phyloP scores from a whole-genome alignment of 495 filamentous ascomycete genomes.

The Hyaloscypha variabilis region DNA sequence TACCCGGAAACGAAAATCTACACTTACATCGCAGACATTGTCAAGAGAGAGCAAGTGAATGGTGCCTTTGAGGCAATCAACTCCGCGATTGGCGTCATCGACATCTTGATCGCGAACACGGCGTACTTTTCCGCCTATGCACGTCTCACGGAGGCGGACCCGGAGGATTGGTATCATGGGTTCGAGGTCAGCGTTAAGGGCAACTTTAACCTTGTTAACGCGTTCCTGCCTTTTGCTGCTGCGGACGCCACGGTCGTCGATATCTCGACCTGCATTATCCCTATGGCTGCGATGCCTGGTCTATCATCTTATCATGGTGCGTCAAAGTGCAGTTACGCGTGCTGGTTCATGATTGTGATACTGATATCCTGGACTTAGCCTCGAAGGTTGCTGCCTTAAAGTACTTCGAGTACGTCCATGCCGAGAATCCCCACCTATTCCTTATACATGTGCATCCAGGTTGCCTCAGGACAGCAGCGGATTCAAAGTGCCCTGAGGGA shows the following conservation, averaged over 20 bases:
- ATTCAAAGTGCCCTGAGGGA: too few relatives aligned
- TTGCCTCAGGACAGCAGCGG: too few relatives aligned
- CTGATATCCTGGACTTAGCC: too few relatives aligned
- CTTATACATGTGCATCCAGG: too few relatives aligned
- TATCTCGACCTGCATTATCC: neutral
- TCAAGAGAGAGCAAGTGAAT: slow-evolving; percentile 31
- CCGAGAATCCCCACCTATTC: too few relatives aligned
- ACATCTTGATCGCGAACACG: neutral
- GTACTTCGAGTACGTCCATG: too few relatives aligned
- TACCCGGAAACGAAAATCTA: slow-evolving; percentile 30
- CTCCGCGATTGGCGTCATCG: slow-evolving; percentile 26
- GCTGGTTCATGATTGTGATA: too few relatives aligned
- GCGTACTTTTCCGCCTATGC: neutral
- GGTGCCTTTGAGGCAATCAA: slow-evolving; percentile 36
- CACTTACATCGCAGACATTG: slow-evolving; percentile 34
- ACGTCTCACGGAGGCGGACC: neutral
- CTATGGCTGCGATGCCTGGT: too few relatives aligned
- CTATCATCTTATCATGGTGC: too few relatives aligned
- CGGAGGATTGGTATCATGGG: slow-evolving; percentile 4
- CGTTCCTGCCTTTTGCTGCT: neutral
- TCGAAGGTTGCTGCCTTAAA: too few relatives aligned
- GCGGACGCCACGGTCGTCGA: neutral
- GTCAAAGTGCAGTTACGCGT: too few relatives aligned
- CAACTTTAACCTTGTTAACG: neutral
- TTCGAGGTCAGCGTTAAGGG: neutral